Conservation (phyloP, 768 basidiomycete species). For the Pleurotus eryngii region DNA sequence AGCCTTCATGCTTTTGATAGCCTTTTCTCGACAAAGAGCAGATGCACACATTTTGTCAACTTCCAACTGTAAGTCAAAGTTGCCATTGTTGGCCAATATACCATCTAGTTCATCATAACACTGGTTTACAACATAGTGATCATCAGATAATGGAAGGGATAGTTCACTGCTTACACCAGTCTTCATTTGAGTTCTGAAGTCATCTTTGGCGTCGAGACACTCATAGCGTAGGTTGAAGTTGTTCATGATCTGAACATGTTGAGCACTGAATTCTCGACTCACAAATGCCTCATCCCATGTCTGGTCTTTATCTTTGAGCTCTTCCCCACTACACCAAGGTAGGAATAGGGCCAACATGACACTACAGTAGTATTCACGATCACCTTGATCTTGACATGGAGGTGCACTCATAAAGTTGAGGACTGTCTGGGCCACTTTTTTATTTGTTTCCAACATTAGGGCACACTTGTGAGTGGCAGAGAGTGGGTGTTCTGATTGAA, state of each 20-base stretch:
- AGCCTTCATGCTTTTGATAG: not conserved
- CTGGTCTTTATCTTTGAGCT: conserved; percentile 18
- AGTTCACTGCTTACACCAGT: not conserved
- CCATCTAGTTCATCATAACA: not conserved
- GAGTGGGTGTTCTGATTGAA: conserved; percentile 9
- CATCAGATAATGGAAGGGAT: not conserved
- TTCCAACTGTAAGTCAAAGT: not conserved
- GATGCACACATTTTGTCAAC: not conserved
- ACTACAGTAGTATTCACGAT: conserved; percentile 29
- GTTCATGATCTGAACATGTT: conserved; percentile 14
- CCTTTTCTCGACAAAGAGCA: not conserved
- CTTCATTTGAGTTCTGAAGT: conserved; percentile 17
- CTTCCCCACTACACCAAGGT: conserved; percentile 25
- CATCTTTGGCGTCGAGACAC: conserved; percentile 19
- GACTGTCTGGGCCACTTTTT: conserved; percentile 6
- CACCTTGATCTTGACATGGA: conserved; percentile 26
- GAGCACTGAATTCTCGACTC: conserved; percentile 5
- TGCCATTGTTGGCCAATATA: not conserved
- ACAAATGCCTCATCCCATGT: conserved; percentile 22
- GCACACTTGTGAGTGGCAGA: conserved; percentile 8
- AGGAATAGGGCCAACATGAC: conserved; percentile 31
- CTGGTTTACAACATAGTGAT: not conserved
- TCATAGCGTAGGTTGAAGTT: conserved; percentile 18
- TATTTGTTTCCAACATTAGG: not conserved
- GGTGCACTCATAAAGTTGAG: conserved; percentile 29